Evolutionary conservation across 2,329 filamentous ascomycete genomes (phyloP).

Genomic region (Colletotrichum endophyticum): DNA sequence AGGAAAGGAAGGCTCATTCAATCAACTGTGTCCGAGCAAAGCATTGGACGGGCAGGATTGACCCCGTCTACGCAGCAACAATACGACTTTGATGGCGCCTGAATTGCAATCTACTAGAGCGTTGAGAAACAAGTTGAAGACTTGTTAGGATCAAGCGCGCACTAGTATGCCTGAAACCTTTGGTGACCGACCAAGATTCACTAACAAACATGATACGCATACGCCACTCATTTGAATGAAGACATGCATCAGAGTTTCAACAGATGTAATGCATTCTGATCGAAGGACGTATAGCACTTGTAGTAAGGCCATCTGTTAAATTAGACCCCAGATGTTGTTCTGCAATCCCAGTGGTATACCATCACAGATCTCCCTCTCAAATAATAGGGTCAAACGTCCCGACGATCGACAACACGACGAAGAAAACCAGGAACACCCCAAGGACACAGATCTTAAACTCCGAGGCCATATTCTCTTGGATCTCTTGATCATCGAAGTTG

Average conservation of each 20-base stretch:
- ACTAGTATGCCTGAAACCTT: neutral
- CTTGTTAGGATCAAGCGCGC: neutral
- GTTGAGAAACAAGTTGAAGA: neutral
- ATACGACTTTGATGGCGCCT: neutral
- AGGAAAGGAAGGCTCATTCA: neutral
- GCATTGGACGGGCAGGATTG: neutral
- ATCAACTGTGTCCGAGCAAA: neutral
- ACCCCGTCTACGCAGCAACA: neutral
- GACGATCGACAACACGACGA: neutral
- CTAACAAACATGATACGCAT: neutral
- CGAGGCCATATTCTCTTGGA: neutral
- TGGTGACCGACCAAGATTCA: neutral
- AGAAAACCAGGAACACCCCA: neutral
- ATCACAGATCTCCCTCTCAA: neutral
- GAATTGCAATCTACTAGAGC: rapidly evolving
- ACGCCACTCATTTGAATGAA: neutral
- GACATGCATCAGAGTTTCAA: neutral
- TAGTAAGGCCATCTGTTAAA: neutral
- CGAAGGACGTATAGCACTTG: neutral
- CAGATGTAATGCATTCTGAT: neutral
- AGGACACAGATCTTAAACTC: neutral
- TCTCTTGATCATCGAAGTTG: neutral
- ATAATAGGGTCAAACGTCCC: neutral
- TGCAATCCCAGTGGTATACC: neutral
- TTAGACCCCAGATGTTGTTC: neutral